Evolutionary conservation across 805 yeast species (phyloP), one percentile per base, ranked within the genome.

Genomic region (Candida methanosorbosa): DNA sequence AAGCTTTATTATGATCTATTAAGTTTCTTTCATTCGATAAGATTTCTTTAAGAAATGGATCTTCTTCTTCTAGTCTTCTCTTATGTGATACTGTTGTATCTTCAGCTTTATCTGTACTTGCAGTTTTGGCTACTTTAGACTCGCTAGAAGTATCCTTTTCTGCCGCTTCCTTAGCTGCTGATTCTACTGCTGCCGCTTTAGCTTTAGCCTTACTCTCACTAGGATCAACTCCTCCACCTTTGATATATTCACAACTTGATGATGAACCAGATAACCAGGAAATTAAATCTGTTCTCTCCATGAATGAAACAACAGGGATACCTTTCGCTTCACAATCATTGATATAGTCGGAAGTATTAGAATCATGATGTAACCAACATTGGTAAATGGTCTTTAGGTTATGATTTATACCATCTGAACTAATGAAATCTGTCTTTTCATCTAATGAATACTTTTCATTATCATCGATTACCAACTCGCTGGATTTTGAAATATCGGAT

Each of bases 251-350:
- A 42, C 84, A 76, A 18, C 69, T 64, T 26, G 68, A 75, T 3
- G 77, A 64, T 16, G 74, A 66, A 4, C 95, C 95, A 39, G 70
- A 71, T 34, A 90, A 67, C 87, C 92, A 88, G 21, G 84, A 72
- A 36, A 81, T 68, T 40, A 90, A 68, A 52, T 90, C 95, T 8
- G 86, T 78, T 58, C 94, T 78, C 48, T 86, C 94, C 52, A 84
- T 59, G 51, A 90, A 88, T 38, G 84, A 77, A 52, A 90, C 72
- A 42, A 84, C 84, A 3, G 75, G 66, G 23, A 90, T 68, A 3
- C 72, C 68, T 27, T 70, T 61, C 33, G 68, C 70, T 47, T 75
- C 80, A 43, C 95, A 84, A 26, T 73, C 78, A 9, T 77, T 70
- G 39, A 86, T 71, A 54, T 90, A 88, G 36, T 85, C 94, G 11